Base-by-base conservation (phyloP, 2,329 filamentous ascomycete genomes). In the Colletotrichum cordylinicola region DNA sequence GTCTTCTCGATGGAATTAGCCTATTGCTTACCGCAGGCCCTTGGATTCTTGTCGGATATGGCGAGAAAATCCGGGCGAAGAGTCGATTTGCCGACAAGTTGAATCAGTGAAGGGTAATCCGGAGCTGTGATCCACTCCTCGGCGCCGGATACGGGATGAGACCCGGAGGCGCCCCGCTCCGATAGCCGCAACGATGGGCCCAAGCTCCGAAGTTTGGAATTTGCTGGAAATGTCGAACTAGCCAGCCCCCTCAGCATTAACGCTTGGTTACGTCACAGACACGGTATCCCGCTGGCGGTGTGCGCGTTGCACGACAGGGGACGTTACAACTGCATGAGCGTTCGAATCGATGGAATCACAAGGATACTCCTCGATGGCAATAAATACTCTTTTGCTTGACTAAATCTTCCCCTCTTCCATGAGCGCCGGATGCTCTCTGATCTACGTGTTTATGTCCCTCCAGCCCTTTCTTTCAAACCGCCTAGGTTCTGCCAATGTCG, bases 31-130 rank as follows among this genome's bases (percentile, higher is more conserved):
- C 94, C 0, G 83, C 94, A 5, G 95, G 98, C 18, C 96, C 96
- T 0, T 98, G 95, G 94, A 92, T 96, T 1, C 83, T 98, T 67
- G 90, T 96, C 0, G 91, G 96, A 39, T 97, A 92, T 78, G 96
- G 96, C 0, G 92, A 93, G 39, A 90, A 81, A 78, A 98, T 98
- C 78, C 88, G 96, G 37, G 90, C 90, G 15, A 90, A 93, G 82
- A 97, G 94, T 81, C 93, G 92, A 79, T 94, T 98, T 84, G 96
- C 95, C 9, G 90, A 24, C 39, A 72, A 56, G 33, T 12, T 56
- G 37, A 62, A 24, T 16, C 21, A 48, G 31, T 55, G 15, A 18
- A 48, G 24, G 16, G 15, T 10, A 29, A 18, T 8, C 6, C 55
- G 24, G 10, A 13, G 37, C 2, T 24, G 24, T 8, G 31, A n/a